Evolutionary conservation across 495 filamentous ascomycete species (phyloP).

Genomic region (Annulohypoxylon moriforme): DNA sequence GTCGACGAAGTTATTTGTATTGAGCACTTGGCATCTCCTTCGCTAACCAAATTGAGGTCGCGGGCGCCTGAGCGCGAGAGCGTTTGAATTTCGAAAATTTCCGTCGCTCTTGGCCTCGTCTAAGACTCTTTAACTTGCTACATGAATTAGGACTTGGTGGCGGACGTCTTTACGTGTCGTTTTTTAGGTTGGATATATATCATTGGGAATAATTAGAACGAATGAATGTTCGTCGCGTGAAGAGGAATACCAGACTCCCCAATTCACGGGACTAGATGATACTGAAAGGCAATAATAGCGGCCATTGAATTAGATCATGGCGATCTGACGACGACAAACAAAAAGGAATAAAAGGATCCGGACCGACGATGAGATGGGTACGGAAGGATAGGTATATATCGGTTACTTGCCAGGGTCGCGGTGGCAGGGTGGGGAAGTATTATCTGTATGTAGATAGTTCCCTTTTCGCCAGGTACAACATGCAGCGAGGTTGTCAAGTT

Average conservation of each 20-base stretch:
- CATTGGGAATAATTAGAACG: conserved; percentile 31
- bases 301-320: conserved; percentile 47
- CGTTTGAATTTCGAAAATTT: neutral
- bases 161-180: conserved; percentile 9
- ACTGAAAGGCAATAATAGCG: conserved; percentile 39
- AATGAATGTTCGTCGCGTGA: conserved; percentile 34
- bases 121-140: conserved; percentile 17
- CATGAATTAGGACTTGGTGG: conserved; percentile 15
- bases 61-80: conserved; percentile 4
- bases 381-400: conserved; percentile 38
- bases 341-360: conserved; percentile 27
- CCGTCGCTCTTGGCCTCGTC: conserved; percentile 7
- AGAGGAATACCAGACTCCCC: conserved; percentile 62
- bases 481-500: conserved; percentile 40
- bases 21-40: conserved; percentile 21
- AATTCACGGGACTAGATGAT: conserved; percentile 49
- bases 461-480: conserved; percentile 41
- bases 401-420: conserved; percentile 31
- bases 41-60: conserved; percentile 13
- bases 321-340: conserved; percentile 28
- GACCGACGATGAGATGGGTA: conserved; percentile 39
- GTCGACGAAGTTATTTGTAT: conserved; percentile 17
- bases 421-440: conserved; percentile 35
- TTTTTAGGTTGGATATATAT: conserved; percentile 10
- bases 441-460: conserved; percentile 13